phyloP scores from a whole-genome alignment of 2,329 filamentous ascomycete genomes.

The Fusarium torreyae region DNA sequence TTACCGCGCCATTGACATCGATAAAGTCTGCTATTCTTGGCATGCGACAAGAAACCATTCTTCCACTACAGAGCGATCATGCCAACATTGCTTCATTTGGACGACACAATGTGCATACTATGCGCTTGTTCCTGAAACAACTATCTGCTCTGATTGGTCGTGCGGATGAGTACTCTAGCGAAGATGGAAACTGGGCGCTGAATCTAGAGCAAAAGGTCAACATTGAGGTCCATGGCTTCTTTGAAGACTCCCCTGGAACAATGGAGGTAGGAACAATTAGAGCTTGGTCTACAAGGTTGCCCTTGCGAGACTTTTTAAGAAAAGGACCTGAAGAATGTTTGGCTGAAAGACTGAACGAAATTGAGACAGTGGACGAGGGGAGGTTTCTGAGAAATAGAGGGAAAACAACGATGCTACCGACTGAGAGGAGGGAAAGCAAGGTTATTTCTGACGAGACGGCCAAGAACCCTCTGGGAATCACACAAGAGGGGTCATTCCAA shows the following conservation, averaged over 20 bases:
- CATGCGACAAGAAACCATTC: constrained; percentile 66
- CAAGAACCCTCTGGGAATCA: constrained; percentile 55
- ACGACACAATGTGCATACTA: constrained; percentile 63
- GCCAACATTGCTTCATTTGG: constrained; percentile 70
- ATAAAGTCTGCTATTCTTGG: constrained; percentile 69
- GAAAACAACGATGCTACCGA: constrained; percentile 46
- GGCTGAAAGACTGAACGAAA: constrained; percentile 65
- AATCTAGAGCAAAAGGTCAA: constrained; percentile 67
- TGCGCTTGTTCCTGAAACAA: constrained; percentile 59
- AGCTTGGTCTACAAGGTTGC: constrained; percentile 66
- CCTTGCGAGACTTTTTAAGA: constrained; percentile 68
- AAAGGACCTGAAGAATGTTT: constrained; percentile 71
- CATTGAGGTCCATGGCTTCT: constrained; percentile 72
- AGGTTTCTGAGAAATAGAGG: constrained; percentile 52
- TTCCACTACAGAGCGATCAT: constrained; percentile 69
- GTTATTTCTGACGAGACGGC: constrained; percentile 29
- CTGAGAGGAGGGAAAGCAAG: constrained; percentile 4
- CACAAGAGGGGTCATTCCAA: constrained; percentile 42
- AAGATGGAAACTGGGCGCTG: constrained; percentile 61
- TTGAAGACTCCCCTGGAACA: constrained; percentile 64
- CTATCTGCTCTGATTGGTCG: constrained; percentile 53
- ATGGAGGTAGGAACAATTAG: constrained; percentile 58
- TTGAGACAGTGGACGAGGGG: constrained; percentile 52
- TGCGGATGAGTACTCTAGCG: constrained; percentile 53
- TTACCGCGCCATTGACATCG: constrained; percentile 72